Percentiles rank a stretch among this genome's conserved stretches.
These are phyloP conservation scores for Colletotrichum liriopes DNA, from an alignment of 2,329 filamentous ascomycete species.

Conservation along the genomic window DNA sequence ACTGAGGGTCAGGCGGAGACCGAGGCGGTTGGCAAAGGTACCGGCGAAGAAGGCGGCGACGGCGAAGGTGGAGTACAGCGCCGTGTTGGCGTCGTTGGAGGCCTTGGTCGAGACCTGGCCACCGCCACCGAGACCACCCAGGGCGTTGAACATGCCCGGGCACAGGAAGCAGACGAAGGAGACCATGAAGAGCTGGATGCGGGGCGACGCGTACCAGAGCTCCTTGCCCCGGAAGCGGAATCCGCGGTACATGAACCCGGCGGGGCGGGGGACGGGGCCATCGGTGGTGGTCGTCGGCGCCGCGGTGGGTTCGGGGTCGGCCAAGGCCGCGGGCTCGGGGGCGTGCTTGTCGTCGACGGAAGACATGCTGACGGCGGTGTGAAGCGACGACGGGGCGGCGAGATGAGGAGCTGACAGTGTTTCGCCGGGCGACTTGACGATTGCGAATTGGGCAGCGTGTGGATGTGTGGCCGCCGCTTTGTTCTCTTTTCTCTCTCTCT, in stretches of 20 bases:
- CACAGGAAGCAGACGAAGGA: slow-evolving; percentile 71
- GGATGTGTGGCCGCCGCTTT: slow-evolving; percentile 6
- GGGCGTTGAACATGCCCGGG: slow-evolving; percentile 81
- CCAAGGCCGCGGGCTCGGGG: slow-evolving; percentile 15
- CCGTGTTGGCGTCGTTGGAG: slow-evolving; percentile 77
- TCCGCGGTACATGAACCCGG: slow-evolving; percentile 79
- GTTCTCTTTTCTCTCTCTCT: background rate
- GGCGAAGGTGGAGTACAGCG: slow-evolving; percentile 81
- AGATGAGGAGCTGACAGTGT: background rate
- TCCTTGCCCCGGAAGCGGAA: slow-evolving; percentile 68
- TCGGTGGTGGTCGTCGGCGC: slow-evolving; percentile 41
- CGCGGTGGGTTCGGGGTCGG: slow-evolving; percentile 5
- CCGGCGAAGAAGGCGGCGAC: slow-evolving; percentile 80
- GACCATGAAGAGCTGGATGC: slow-evolving; percentile 80
- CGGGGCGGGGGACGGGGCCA: slow-evolving; percentile 55
- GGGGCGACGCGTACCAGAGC: slow-evolving; percentile 82
- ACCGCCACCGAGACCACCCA: slow-evolving; percentile 76
- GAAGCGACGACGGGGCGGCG: background rate
- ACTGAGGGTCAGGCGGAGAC: slow-evolving; percentile 77
- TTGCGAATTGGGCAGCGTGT: slow-evolving; percentile 7
- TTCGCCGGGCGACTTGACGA: background rate
- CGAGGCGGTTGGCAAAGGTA: slow-evolving; percentile 83
- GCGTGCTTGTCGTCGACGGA: slow-evolving; percentile 32
- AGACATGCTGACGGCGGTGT: slow-evolving; percentile 27
- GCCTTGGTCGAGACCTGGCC: slow-evolving; percentile 70